Base-by-base conservation (phyloP, 495 filamentous ascomycete species). In the Penicillium turbatum region DNA sequence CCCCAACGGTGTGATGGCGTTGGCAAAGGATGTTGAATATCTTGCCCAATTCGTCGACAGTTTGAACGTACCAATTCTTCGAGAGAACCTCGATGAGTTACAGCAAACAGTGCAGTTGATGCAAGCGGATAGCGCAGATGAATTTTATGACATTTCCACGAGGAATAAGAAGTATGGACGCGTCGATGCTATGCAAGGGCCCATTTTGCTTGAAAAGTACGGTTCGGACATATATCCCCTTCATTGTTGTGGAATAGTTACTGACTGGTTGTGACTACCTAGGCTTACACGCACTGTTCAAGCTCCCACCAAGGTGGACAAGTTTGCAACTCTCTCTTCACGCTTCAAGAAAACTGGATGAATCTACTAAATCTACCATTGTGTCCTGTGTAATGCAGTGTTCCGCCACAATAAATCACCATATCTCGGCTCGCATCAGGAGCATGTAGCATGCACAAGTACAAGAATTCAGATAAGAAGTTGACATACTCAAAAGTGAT, bases 101-200 rank as follows among this genome's bases (percentile, higher is more conserved):
- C 84, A 89, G 56, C 93, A 99, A 74, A 97, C 92, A 1, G 85
- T 93, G 39, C 73, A 83, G 51, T 76, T 99, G 44, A 89, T 99
- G 77, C 85, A 87, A 63, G 83, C 84, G 0, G 90, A 96, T 12
- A 95, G 90, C 57, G 83, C 89, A 8, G 91, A 97, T 57, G 91
- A 96, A 65, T 97, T 95, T 64, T 99, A 91, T 65, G 93, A 97
- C 63, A 83, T 89, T 32, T 84, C 84, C 3, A 88, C 82, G 0
- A 71, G 90, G 42, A 96, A 95, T 69, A 89, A 86, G 76, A 93
- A 96, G 68, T 99, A 96, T 63, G 87, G 89, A 5, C 84, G 86
- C 43, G 93, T 99, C n/a, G 88, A 97, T 70, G 84, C 86, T 34
- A 74, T 90, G 69, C 90, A 92, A 65, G 93, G 92, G 0, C 89